Percentiles rank a stretch among this genome's conserved stretches.
phyloP scores from a whole-genome alignment of 768 basidiomycete species.

The Royoungia palumana region DNA sequence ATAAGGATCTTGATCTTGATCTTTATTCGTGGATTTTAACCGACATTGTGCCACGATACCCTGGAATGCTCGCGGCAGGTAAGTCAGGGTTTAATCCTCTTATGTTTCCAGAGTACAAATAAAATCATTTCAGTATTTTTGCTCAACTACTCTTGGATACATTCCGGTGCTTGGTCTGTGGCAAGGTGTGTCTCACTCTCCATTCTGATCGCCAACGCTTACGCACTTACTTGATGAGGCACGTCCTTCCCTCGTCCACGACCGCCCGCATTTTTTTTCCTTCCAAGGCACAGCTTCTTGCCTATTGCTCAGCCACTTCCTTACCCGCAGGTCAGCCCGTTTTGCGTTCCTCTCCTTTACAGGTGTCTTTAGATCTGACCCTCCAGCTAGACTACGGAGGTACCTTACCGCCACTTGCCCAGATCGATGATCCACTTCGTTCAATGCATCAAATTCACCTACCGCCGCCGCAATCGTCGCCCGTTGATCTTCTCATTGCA shows the following conservation, averaged over 20 bases:
- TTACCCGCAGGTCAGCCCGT: conserved; percentile 48
- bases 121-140: conserved; percentile 50
- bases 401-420: conserved; percentile 47
- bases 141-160: conserved; percentile 72
- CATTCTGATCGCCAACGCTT: conserved; percentile 5
- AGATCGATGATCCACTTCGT: conserved; percentile 48
- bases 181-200: conserved; percentile 48
- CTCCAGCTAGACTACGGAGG: conserved; percentile 63
- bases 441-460: conserved; percentile 5
- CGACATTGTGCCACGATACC: conserved; percentile 67
- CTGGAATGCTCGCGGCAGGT: conserved; percentile 77
- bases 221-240: conserved; percentile 43
- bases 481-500: not conserved
- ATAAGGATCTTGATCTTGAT: conserved; percentile 48
- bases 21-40: conserved; percentile 60
- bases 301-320: conserved; percentile 47
- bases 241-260: conserved; percentile 56
- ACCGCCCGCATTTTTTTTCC: conserved; percentile 67
- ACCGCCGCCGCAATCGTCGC: conserved; percentile 5
- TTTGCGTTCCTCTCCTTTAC: not conserved
- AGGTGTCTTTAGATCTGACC: conserved; percentile 5
- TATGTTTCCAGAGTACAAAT: not conserved
- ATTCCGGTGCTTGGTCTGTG: conserved; percentile 64
- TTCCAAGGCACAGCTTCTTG: conserved; percentile 49
- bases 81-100: conserved; percentile 6